phyloP scores from a whole-genome alignment of 805 yeast genomes.

The Pichia manshurica region DNA sequence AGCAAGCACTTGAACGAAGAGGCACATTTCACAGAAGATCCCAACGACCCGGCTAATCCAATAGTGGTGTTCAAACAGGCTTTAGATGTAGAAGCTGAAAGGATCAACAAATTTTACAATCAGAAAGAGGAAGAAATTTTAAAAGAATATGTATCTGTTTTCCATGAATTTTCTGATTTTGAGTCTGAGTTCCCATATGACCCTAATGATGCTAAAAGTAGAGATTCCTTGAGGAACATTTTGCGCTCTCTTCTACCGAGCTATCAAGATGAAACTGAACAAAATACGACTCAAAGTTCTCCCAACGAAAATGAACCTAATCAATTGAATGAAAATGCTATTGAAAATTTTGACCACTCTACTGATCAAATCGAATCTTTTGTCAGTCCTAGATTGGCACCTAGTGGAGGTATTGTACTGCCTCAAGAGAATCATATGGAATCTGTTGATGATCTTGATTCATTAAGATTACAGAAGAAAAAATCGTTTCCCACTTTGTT shows the following conservation, averaged over 20 bases:
- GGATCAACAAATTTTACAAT: constrained; percentile 70
- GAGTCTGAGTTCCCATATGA: constrained; percentile 34
- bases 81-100: constrained; percentile 67
- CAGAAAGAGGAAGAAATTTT: constrained; percentile 57
- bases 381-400: background rate
- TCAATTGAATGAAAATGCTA: background rate
- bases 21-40: constrained; percentile 27
- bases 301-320: background rate
- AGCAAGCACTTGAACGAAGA: constrained; percentile 21
- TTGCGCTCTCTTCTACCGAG: constrained; percentile 11
- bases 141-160: constrained; percentile 48
- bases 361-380: background rate
- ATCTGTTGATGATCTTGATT: constrained; percentile 15
- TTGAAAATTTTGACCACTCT: background rate
- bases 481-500: constrained; percentile 29
- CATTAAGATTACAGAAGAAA: constrained; percentile 18
- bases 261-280: background rate
- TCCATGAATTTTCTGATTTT: constrained; percentile 59
- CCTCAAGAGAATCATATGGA: background rate
- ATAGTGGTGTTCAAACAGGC: constrained; percentile 59
- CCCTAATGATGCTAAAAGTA: constrained; percentile 14
- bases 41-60: constrained; percentile 39
- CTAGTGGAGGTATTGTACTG: background rate
- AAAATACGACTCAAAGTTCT: background rate
- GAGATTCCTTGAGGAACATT: constrained; percentile 16